Conservation (phyloP, 768 basidiomycete genomes). For the Suillus hirtellus region DNA sequence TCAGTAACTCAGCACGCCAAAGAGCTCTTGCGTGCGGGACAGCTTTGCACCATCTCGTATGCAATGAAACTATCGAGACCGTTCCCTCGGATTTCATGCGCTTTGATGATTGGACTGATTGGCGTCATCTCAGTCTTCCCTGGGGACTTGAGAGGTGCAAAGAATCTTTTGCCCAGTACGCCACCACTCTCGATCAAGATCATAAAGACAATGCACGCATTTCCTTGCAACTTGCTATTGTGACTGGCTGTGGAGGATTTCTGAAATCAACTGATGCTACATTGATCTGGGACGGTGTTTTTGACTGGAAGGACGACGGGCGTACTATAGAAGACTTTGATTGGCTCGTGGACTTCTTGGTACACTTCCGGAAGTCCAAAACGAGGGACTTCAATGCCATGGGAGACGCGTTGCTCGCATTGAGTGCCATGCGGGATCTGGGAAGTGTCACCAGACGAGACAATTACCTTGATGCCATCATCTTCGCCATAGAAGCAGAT, state of each 20-base stretch:
- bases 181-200: no score
- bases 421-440: no score
- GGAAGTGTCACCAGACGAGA: no score
- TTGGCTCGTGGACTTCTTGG: conserved; percentile 13
- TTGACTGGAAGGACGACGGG: not conserved
- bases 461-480: not conserved
- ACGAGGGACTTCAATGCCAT: no score
- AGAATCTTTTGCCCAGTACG: no score
- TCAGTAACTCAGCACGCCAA: not conserved
- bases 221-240: conserved; percentile 6
- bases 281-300: not conserved
- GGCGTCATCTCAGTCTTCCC: no score
- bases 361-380: not conserved
- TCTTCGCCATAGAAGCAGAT: conserved; percentile 3
- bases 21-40: conserved; percentile 2
- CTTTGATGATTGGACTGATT: not conserved
- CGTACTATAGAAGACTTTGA: not conserved
- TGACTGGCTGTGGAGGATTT: not conserved
- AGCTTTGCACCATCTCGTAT: not conserved
- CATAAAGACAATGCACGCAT: not conserved
- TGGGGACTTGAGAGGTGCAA: no score
- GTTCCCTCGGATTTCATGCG: not conserved
- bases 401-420: no score
- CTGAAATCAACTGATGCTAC: not conserved
- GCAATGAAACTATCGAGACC: not conserved